These are phyloP conservation scores for Saitozyma podzolica DNA, from an alignment of 768 basidiomycete genomes.

Conservation along the genomic window DNA sequence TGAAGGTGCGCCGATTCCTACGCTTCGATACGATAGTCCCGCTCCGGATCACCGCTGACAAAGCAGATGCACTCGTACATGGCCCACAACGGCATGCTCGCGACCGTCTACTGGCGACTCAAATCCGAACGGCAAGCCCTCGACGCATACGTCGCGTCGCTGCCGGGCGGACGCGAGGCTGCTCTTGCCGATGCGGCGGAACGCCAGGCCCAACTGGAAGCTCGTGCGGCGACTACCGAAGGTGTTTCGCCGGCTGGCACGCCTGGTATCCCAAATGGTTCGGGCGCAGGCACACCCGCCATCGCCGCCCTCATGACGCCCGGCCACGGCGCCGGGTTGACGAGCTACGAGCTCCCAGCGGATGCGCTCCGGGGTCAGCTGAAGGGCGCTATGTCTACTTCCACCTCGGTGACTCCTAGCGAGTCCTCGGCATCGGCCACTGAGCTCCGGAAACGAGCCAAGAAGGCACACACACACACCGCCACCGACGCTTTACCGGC, in stretches of 20 bases:
- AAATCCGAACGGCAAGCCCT: slow-evolving; percentile 57
- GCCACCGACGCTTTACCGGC: slow-evolving; percentile 34
- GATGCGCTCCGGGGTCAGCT: slow-evolving; percentile 16
- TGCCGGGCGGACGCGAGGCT: slow-evolving; percentile 41
- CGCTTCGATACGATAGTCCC: background rate
- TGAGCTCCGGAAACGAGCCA: slow-evolving; percentile 4
- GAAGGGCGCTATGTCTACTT: background rate
- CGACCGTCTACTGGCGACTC: slow-evolving; percentile 51
- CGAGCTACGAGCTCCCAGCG: slow-evolving; percentile 28
- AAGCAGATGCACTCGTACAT: slow-evolving; percentile 90
- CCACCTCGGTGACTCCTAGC: background rate
- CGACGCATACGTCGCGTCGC: slow-evolving; percentile 16
- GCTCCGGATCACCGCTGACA: slow-evolving; percentile 11
- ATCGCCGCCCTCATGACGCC: slow-evolving; percentile 3
- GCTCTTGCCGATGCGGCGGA: slow-evolving; percentile 26
- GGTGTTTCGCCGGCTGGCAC: slow-evolving; percentile 23
- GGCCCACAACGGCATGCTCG: slow-evolving; percentile 80
- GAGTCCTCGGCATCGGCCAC: slow-evolving; percentile 2
- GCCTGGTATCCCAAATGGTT: slow-evolving; percentile 11
- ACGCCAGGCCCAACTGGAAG: slow-evolving; percentile 25
- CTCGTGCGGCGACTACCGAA: slow-evolving; percentile 8
- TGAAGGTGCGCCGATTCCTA: slow-evolving; percentile 47
- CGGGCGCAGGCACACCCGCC: background rate
- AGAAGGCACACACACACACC: slow-evolving; percentile 7
- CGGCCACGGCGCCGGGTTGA: slow-evolving; percentile 6